A percentile compares a stretch with the other conserved stretches of the same genome.
phyloP scores from a whole-genome alignment of 768 basidiomycete genomes.

The Fomitopsis pulvina region DNA sequence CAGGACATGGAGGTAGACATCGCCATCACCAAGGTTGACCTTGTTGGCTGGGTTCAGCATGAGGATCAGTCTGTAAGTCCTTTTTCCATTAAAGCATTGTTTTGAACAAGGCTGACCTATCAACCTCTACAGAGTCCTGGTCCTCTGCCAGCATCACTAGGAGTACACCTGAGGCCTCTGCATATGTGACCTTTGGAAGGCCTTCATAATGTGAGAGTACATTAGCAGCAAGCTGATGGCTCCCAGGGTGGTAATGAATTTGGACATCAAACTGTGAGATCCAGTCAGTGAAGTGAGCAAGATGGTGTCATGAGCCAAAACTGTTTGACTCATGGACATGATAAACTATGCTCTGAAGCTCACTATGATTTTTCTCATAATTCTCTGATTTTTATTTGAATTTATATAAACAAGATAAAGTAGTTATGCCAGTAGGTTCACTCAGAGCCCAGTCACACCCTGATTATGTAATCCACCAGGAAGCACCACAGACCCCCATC shows the following conservation, averaged over 20 bases:
- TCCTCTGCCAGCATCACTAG: constrained; percentile 6
- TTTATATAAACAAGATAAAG: too few relatives aligned
- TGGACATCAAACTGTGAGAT: constrained; percentile 12
- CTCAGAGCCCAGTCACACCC: too few relatives aligned
- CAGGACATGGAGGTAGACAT: neutral
- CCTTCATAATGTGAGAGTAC: constrained; percentile 14
- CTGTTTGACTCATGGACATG: too few relatives aligned
- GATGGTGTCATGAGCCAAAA: too few relatives aligned
- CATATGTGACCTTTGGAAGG: constrained; percentile 9
- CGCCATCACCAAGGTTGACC: neutral
- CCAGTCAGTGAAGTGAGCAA: constrained; percentile 17
- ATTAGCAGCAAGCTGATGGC: constrained; percentile 13
- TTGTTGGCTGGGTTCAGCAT: neutral
- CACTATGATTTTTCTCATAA: too few relatives aligned
- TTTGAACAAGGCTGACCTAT: neutral
- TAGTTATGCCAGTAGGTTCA: too few relatives aligned
- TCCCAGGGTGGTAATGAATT: constrained; percentile 12
- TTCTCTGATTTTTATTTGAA: too few relatives aligned
- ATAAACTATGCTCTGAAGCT: too few relatives aligned
- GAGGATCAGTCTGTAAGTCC: neutral
- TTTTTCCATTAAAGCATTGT: neutral
- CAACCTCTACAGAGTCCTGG: neutral
- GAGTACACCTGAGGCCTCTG: constrained; percentile 13
- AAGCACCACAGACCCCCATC: too few relatives aligned
- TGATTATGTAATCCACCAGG: too few relatives aligned